Evolutionary conservation across 2,329 filamentous ascomycete species (phyloP), one percentile per base, ranked within the genome.

Genomic region (Pseudogymnoascus sp.): DNA sequence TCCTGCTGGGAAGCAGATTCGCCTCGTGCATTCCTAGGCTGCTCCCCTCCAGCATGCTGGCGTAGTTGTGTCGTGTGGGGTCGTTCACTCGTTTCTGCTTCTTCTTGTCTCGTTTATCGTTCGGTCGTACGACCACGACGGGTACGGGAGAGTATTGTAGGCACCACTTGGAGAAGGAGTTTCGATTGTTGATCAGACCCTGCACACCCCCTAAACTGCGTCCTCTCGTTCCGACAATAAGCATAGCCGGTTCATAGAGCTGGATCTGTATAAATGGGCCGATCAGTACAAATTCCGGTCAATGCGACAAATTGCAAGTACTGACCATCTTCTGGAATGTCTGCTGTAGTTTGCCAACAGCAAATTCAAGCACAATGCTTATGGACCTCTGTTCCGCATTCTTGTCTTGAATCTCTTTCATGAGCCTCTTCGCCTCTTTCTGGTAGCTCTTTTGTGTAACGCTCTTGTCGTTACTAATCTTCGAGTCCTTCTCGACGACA

Each of bases 91-190:
- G 81, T 73, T 89, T 89, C 66, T 78, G 79, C 72, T 89, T 89
- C 72, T 88, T 88, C 72, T 88, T 88, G 68, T 87, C 80, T 14
- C 87, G 81, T 73, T 89, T 89, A 15, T 82, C 82, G 7, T 83
- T 83, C 18, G 87, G 86, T 4, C 87, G 81, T 1, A 90, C 87
- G 39, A 90, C 87, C 57, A 90, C 87, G 12, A 90, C 87, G 1
- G 87, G 87, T 11, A 90, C 86, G 0, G 87, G 87, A 0, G 85
- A 89, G 69, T 89, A 86, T 68, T 90, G 87, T 15, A 90, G 76
- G 68, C 87, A 90, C 73, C 88, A 90, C 71, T 89, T 89, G 8
- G 85, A 88, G 20, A 90, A 85, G 2, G 84, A 88, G 47, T 72
- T 73, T 37, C 69, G 68, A 30, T 86, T 86, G 9, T 82, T 84